phyloP scores from a whole-genome alignment of 352 stramenopile species.

The Phytophthora sp. region DNA sequence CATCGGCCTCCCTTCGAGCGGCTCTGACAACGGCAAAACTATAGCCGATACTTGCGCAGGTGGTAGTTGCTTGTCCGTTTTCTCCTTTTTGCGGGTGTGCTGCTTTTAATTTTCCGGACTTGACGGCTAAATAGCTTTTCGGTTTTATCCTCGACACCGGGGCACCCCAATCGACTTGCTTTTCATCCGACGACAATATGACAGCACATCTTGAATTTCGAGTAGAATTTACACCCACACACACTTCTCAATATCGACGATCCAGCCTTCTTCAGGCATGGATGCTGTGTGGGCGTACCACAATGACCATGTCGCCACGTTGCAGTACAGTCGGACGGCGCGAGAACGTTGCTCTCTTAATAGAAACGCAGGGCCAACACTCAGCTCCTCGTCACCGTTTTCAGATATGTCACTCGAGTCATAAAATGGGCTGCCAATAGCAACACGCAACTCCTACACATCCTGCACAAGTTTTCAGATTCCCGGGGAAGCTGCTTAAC shows the following conservation, averaged over 20 bases:
- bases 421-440: slow-evolving; percentile 1
- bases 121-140: slow-evolving; percentile 6
- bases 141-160: slow-evolving; percentile 1
- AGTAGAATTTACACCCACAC: slow-evolving; percentile 14
- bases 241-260: slow-evolving; percentile 17
- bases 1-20: no score
- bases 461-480: not conserved
- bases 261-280: slow-evolving; percentile 7
- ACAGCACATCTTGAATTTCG: slow-evolving; percentile 15
- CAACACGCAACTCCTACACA: not conserved
- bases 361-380: not conserved
- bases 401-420: not conserved
- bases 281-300: slow-evolving; percentile 1
- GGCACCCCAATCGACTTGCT: not conserved
- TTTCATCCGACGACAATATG: slow-evolving; percentile 16
- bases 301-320: slow-evolving; percentile 8
- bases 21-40: no score
- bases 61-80: no score
- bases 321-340: slow-evolving; percentile 10
- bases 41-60: no score
- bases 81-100: not conserved
- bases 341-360: slow-evolving; percentile 7
- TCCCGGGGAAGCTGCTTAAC: slow-evolving; percentile 3
- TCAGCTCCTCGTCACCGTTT: not conserved
- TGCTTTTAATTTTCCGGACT: slow-evolving; percentile 2